Conservation (phyloP, 306 rosid species). For the Quercus alba region DNA sequence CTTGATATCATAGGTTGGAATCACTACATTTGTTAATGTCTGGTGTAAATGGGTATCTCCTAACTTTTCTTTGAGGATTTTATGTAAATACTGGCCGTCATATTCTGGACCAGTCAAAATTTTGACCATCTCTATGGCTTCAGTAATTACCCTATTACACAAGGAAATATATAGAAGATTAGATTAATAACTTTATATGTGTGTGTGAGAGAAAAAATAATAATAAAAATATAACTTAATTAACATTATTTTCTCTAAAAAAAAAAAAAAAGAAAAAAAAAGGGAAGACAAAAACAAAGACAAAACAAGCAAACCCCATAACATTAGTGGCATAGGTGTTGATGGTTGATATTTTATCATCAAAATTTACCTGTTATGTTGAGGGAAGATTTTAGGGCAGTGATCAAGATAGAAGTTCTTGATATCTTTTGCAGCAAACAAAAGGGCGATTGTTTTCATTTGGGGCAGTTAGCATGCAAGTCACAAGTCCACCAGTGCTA, state of each 20-base stretch:
- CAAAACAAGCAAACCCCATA: too few species aligned
- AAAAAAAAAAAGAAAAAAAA: too few species aligned
- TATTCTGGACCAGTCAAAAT: slow-evolving; percentile 31
- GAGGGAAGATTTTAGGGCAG: slow-evolving; percentile 43
- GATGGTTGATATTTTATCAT: too few species aligned
- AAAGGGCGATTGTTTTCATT: slow-evolving; percentile 18
- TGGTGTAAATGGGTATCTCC: slow-evolving; percentile 23
- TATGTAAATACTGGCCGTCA: slow-evolving; percentile 27
- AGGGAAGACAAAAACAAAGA: too few species aligned
- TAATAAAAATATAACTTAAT: too few species aligned
- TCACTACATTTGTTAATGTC: slow-evolving; percentile 39
- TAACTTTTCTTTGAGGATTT: slow-evolving; percentile 16
- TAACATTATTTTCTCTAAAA: too few species aligned
- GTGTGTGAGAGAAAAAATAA: too few species aligned
- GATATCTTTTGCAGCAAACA: slow-evolving; percentile 33
- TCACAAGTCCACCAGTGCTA: slow-evolving; percentile 43
- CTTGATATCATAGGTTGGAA: slow-evolving; percentile 45
- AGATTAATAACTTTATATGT: neutral
- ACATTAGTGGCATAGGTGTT: too few species aligned
- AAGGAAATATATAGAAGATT: neutral
- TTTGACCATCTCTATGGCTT: neutral
- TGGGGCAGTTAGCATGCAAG: slow-evolving; percentile 37
- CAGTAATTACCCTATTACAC: neutral
- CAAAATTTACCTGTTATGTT: slow-evolving; percentile 12
- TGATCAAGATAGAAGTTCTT: slow-evolving; percentile 35